phyloP scores from a whole-genome alignment of 108 stramenopile species.

The Nannochloropsis oceanica region DNA sequence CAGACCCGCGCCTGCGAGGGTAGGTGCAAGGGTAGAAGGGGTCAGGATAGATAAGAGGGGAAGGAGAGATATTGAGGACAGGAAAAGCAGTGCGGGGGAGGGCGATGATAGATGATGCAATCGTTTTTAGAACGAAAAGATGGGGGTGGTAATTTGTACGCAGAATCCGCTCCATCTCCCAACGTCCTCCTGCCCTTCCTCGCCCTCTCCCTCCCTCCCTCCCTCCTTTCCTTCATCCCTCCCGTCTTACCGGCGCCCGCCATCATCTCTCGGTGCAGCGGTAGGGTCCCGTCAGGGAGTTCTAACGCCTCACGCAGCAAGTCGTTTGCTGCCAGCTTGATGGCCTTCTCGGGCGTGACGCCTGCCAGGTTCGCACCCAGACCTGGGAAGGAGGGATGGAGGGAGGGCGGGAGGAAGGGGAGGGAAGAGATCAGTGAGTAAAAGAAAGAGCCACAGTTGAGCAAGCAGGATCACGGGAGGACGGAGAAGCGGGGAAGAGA shows the following conservation, averaged over 20 bases:
- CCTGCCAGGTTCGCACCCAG: constrained; percentile 40
- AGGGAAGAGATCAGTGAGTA: neutral
- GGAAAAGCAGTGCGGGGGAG: neutral
- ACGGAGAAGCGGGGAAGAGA: neutral
- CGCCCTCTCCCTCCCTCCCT: neutral
- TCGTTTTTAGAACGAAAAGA: neutral
- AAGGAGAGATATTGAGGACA: neutral
- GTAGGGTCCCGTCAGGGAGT: neutral
- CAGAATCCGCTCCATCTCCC: no score
- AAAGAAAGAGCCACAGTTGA: no score
- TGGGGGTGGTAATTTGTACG: no score
- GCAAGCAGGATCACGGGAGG: neutral
- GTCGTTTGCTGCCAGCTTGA: constrained; percentile 31
- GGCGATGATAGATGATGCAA: neutral
- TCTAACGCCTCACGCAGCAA: neutral
- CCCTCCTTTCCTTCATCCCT: neutral
- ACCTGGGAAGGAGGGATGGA: constrained; percentile 26
- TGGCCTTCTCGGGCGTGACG: constrained; percentile 45
- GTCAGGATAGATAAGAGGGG: no score
- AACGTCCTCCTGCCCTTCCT: neutral
- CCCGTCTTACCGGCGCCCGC: neutral
- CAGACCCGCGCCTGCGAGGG: constrained; percentile 38
- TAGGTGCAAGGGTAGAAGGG: neutral
- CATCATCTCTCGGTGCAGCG: neutral
- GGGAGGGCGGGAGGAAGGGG: neutral